A percentile compares a stretch with the other conserved stretches of the same genome.
Evolutionary conservation across 2,329 filamentous ascomycete species (phyloP).

Genomic region (Penicillium hesseltinei): DNA sequence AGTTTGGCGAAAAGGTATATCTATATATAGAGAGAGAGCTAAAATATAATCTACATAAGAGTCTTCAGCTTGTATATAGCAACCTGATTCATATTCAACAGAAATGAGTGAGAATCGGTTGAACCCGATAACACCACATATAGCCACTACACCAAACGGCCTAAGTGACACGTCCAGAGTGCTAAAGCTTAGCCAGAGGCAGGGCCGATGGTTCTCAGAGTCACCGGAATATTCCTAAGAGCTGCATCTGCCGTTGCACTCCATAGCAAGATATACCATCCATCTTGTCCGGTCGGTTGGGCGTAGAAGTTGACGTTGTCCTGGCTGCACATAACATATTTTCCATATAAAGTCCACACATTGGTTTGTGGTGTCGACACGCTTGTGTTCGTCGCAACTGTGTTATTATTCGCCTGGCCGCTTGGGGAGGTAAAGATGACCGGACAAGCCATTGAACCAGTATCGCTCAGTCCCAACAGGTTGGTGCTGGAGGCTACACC

Average conservation of each 20-base stretch:
- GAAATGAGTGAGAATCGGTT: neutral
- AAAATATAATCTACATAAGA: neutral
- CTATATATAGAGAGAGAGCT: neutral
- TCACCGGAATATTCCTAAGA: neutral
- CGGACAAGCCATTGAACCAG: neutral
- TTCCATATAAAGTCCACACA: constrained; percentile 9
- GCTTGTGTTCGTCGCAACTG: neutral
- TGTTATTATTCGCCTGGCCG: neutral
- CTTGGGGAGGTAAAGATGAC: neutral
- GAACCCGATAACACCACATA: neutral
- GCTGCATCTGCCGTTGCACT: neutral
- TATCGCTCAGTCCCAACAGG: neutral
- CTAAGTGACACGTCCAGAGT: neutral
- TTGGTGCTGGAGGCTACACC: neutral
- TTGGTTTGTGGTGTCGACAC: neutral
- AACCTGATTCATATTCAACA: neutral
- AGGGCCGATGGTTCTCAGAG: neutral
- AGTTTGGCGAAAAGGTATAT: neutral
- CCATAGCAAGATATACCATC: neutral
- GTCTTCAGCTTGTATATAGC: neutral
- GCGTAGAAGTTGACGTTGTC: constrained; percentile 2
- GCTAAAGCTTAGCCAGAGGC: neutral
- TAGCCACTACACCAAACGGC: neutral
- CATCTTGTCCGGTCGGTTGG: neutral
- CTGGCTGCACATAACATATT: constrained; percentile 1